Percentiles rank a stretch among this genome's conserved stretches.
phyloP scores from a whole-genome alignment of 1,284 basidiomycete genomes.

The Retiboletus flavoniger region DNA sequence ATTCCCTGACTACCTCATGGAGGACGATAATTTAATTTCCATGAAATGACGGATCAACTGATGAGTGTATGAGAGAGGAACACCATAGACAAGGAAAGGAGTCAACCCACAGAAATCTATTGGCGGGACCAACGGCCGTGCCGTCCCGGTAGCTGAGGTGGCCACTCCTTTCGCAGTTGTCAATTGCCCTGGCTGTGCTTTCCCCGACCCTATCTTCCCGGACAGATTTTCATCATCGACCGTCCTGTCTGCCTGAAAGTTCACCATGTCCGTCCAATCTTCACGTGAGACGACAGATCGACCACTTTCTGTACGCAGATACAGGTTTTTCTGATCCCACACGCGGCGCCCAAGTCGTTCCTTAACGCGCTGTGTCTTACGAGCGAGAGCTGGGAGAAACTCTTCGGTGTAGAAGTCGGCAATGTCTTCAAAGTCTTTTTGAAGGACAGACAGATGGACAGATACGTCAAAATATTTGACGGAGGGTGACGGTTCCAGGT shows the following conservation, averaged over 20 bases:
- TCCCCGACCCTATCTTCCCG: neutral
- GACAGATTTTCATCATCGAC: neutral
- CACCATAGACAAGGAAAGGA: neutral
- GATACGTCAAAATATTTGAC: slow-evolving; percentile 51
- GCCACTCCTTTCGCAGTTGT: slow-evolving; percentile 4
- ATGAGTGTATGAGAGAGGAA: slow-evolving; percentile 1
- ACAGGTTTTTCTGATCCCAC: slow-evolving; percentile 60
- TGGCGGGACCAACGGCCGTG: slow-evolving; percentile 10
- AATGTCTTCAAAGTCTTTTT: slow-evolving; percentile 53
- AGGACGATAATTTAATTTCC: slow-evolving; percentile 10
- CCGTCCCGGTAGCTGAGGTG: slow-evolving; percentile 1
- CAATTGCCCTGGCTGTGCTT: neutral
- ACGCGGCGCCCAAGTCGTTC: slow-evolving; percentile 70
- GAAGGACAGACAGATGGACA: slow-evolving; percentile 54
- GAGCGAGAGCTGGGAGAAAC: slow-evolving; percentile 45
- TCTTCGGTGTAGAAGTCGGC: slow-evolving; percentile 40
- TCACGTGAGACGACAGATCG: slow-evolving; percentile 36
- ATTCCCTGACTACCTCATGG: neutral
- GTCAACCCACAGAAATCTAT: slow-evolving; percentile 27
- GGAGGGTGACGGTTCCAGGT: slow-evolving; percentile 11
- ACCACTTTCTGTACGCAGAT: slow-evolving; percentile 36
- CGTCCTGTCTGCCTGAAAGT: slow-evolving; percentile 23
- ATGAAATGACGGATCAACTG: slow-evolving; percentile 31
- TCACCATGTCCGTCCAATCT: slow-evolving; percentile 41
- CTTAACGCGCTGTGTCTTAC: slow-evolving; percentile 59